Conservation (phyloP, 2,329 filamentous ascomycete genomes). For the Diaporthe longicolla region DNA sequence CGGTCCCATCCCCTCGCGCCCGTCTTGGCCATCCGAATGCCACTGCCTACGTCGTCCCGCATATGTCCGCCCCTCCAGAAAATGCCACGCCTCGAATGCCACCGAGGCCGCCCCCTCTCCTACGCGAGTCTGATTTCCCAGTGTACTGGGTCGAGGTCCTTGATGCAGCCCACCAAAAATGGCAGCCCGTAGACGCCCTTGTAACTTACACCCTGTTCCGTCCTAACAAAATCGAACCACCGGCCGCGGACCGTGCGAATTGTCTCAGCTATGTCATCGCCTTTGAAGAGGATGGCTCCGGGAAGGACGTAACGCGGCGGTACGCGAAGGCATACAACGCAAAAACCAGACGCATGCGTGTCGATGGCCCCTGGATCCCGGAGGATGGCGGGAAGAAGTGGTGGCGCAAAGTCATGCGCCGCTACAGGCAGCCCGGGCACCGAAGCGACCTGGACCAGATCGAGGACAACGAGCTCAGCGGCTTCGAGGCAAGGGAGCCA, state of each 20-base stretch:
- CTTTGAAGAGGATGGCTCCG: slow-evolving; percentile 84
- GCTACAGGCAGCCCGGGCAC: slow-evolving; percentile 53
- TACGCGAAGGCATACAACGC: slow-evolving; percentile 92
- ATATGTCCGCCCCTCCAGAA: slow-evolving; percentile 55
- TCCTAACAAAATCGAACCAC: slow-evolving; percentile 84
- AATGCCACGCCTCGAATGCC: slow-evolving; percentile 50
- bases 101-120: slow-evolving; percentile 52
- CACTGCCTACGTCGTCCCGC: slow-evolving; percentile 65
- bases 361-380: slow-evolving; percentile 71
- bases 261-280: slow-evolving; percentile 86
- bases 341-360: slow-evolving; percentile 85
- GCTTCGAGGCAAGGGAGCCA: slow-evolving; percentile 80
- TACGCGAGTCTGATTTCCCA: slow-evolving; percentile 81
- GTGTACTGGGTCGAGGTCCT: slow-evolving; percentile 97
- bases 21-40: slow-evolving; percentile 69
- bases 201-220: slow-evolving; percentile 86
- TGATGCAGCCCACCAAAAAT: slow-evolving; percentile 88
- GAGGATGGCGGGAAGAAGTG: slow-evolving; percentile 53
- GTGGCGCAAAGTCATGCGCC: slow-evolving; percentile 67
- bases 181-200: slow-evolving; percentile 89
- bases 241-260: slow-evolving; percentile 82
- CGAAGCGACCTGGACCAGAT: slow-evolving; percentile 81
- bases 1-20: slow-evolving; percentile 57
- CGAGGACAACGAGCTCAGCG: slow-evolving; percentile 82
- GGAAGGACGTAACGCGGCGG: slow-evolving; percentile 86